Base-by-base conservation (phyloP, 768 basidiomycete genomes). In the Rhizopogon sp. region DNA sequence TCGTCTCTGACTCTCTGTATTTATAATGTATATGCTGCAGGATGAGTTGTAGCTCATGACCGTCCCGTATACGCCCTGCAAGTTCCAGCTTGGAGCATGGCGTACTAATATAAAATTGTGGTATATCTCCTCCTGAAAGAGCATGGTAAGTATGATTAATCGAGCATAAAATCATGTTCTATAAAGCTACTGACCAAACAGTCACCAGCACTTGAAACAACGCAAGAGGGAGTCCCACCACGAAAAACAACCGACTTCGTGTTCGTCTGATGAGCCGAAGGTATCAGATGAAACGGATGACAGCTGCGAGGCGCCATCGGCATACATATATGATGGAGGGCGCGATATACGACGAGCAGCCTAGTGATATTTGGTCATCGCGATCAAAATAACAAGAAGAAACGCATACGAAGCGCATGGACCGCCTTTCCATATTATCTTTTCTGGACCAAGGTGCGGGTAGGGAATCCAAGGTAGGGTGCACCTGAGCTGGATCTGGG, bases 151-250 rank as follows among this genome's bases (percentile, higher is more conserved):
- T 10, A 33, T 37, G 35, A 22, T 22, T 14, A 37, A 14, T 16
- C 37, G 33, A 35, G 46, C 14, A 33, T 33, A 14, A 14, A 16
- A 9, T 22, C 22, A 13, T 47, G 20, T 49, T 9, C 6, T 37
- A 6, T 5, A 9, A 22, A 9, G 14, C 5, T 20, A 44, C 52
- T 56, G 16, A 56, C 52, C 33, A 16, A n/a, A n/a, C 13, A 22
- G 35, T 64, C 29, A 63, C 67, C 67, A 62, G 14, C 63, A 59
- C 53, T 54, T 67, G 58, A 67, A 59, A 53, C 65, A 70, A 0
- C 57, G 39, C 13, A 57, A 60, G 14, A 59, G 56, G 31, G 60
- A 60, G 16, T 46, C 51, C 35, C 46, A 45, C 14, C 43, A 56
- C 60, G 65, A 65, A 63, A 65, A 67, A 20, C 59, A 65, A 33